Percentiles rank a stretch among this genome's conserved stretches.
Conservation (phyloP, 176 grass and related monocot species). For the Phragmites australis region DNA sequence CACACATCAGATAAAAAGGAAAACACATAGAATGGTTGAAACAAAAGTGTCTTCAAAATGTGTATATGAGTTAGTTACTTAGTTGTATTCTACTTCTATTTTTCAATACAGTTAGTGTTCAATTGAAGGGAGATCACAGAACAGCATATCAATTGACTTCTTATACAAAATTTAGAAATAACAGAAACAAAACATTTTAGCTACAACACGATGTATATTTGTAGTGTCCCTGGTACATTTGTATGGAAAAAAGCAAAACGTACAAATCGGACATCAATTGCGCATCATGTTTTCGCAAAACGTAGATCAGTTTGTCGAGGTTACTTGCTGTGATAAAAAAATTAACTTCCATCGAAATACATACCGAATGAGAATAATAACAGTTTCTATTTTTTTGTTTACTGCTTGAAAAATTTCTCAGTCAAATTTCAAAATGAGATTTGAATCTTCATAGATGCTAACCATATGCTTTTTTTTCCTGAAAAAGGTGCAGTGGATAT, state of each 20-base stretch:
- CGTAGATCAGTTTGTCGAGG: neutral
- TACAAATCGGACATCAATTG: neutral
- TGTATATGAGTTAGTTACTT: neutral
- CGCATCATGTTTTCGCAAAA: neutral
- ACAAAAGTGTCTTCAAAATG: neutral
- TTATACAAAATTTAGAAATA: neutral
- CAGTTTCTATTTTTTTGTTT: neutral
- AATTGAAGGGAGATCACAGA: neutral
- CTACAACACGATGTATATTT: neutral
- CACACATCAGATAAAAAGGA: neutral
- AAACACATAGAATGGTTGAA: neutral
- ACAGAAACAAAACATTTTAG: neutral
- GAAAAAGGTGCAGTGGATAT: neutral
- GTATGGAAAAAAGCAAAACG: neutral
- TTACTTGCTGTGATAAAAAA: neutral
- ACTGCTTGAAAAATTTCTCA: neutral
- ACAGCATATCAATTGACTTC: neutral
- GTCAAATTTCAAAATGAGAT: neutral
- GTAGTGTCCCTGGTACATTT: neutral
- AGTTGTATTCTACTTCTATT: neutral
- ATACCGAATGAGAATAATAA: neutral
- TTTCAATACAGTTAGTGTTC: neutral
- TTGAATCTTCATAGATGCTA: neutral
- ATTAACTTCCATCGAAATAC: neutral
- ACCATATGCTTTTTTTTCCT: neutral